These are phyloP conservation scores for Ophiosphaerella herpotricha DNA, from an alignment of 2,329 filamentous ascomycete genomes.

Conservation along the genomic window DNA sequence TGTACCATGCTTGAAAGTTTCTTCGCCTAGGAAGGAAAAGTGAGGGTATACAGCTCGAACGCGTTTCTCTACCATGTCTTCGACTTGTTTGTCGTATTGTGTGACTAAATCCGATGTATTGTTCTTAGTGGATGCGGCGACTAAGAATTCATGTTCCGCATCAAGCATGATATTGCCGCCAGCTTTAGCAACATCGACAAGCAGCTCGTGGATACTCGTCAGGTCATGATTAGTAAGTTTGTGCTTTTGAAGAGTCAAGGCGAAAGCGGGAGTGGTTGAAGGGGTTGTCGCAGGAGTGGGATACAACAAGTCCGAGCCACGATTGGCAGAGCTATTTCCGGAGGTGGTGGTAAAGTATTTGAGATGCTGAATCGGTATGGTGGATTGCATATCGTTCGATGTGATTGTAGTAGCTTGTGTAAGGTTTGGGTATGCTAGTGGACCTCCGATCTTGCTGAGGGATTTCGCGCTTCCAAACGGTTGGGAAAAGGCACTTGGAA, in stretches of 20 bases:
- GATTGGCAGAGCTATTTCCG: conserved; percentile 6
- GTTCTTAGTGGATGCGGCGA: conserved; percentile 32
- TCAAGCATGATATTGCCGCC: conserved; percentile 41
- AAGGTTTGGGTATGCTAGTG: background rate
- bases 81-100: conserved; percentile 59
- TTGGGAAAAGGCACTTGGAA: too few relatives aligned
- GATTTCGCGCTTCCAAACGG: too few relatives aligned
- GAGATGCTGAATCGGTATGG: background rate
- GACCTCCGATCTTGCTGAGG: too few relatives aligned
- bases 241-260: conserved; percentile 20
- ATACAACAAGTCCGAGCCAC: conserved; percentile 7
- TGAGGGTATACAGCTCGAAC: conserved; percentile 53
- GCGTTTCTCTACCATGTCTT: conserved; percentile 53
- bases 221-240: conserved; percentile 17
- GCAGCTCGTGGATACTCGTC: conserved; percentile 17
- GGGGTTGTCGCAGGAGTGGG: conserved; percentile 14
- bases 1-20: conserved; percentile 38
- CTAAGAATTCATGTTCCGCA: conserved; percentile 34
- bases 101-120: conserved; percentile 59
- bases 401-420: background rate
- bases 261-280: conserved; percentile 19
- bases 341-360: background rate
- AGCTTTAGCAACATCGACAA: conserved; percentile 31
- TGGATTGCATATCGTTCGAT: background rate
- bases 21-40: conserved; percentile 49